Percentiles rank a stretch among this genome's conserved stretches.
Conservation (phyloP, 1,284 basidiomycete genomes). For the Heterobasidion parviporum region DNA sequence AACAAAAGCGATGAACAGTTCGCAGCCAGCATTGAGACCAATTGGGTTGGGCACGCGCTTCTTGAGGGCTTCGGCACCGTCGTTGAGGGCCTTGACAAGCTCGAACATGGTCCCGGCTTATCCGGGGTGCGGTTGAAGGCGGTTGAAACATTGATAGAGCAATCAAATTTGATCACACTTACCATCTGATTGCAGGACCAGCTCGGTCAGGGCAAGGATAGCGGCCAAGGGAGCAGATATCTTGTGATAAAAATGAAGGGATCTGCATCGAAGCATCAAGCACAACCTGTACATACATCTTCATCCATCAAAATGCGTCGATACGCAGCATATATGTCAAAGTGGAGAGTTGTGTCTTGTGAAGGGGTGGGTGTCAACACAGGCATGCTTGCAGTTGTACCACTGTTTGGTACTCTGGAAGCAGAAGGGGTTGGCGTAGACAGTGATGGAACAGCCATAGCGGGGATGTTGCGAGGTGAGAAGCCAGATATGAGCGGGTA, state of each 20-base stretch:
- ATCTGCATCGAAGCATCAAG: not conserved
- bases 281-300: slow-evolving; percentile 33
- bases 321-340: slow-evolving; percentile 54
- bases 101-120: slow-evolving; percentile 85
- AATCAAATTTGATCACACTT: slow-evolving; percentile 5
- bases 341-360: slow-evolving; percentile 13
- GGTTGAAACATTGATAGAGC: slow-evolving; percentile 13
- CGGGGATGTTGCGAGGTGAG: not conserved
- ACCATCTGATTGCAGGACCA: slow-evolving; percentile 72
- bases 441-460: slow-evolving; percentile 2
- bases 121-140: slow-evolving; percentile 6
- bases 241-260: slow-evolving; percentile 24
- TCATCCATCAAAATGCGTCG: slow-evolving; percentile 47
- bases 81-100: slow-evolving; percentile 75
- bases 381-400: not conserved
- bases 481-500: not conserved
- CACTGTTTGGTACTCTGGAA: not conserved
- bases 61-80: slow-evolving; percentile 64
- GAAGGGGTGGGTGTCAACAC: not conserved
- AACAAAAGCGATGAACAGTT: slow-evolving; percentile 85
- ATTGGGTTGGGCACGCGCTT: slow-evolving; percentile 69
- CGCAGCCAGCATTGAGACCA: slow-evolving; percentile 83
- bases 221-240: slow-evolving; percentile 85
- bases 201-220: slow-evolving; percentile 72
- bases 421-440: not conserved